Base-by-base conservation (phyloP, 2,329 filamentous ascomycete genomes). In the Colletotrichum kahawae region DNA sequence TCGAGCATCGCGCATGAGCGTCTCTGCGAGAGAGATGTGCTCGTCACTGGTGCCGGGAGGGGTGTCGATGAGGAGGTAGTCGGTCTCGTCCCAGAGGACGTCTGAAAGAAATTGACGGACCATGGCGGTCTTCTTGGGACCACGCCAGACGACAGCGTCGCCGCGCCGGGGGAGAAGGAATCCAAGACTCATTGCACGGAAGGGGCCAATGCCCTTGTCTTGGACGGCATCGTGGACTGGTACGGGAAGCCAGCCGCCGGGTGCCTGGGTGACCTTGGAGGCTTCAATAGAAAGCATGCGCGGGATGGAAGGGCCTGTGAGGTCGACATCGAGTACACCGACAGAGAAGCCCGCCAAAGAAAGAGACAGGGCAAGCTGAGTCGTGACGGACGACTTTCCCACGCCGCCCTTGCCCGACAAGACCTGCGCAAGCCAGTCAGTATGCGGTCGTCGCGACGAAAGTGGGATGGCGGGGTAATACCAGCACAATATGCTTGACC, bases 51-150 rank as follows among this genome's bases (percentile, higher is more conserved):
- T 99, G 4, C 97, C 97, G 0, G 97, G 97, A 14, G 97, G 97
- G 4, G 97, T 99, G 84, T 99, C 97, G 81, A 99, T 95, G 74
- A 99, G 90, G 1, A 99, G 89, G 82, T 95, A 98, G 83, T 98
- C 96, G n/a, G 95, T 91, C 29, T 93, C 90, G 69, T 92, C 90
- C 97, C 97, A 98, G 34, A 95, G 89, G 6, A 98, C 96, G 81
- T 98, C 96, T 1, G 94, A 94, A 33, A 99, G 88, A 82, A 99
- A 99, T 83, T 99, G 97, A 54, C 96, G 92, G 74, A 99, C 95
- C 97, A 99, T 99, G 66, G 97, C 97, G 6, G 97, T 99, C 87
- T 99, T 99, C 86, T 99, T 99, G 4, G 97, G 97, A 0, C 97
- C 97, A 68, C 97, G 92, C 97, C 97, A 99, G 51, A 99, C 97